These are phyloP conservation scores for Lepidium sativum DNA, from an alignment of 345 rosid species.

Conservation along the genomic window DNA sequence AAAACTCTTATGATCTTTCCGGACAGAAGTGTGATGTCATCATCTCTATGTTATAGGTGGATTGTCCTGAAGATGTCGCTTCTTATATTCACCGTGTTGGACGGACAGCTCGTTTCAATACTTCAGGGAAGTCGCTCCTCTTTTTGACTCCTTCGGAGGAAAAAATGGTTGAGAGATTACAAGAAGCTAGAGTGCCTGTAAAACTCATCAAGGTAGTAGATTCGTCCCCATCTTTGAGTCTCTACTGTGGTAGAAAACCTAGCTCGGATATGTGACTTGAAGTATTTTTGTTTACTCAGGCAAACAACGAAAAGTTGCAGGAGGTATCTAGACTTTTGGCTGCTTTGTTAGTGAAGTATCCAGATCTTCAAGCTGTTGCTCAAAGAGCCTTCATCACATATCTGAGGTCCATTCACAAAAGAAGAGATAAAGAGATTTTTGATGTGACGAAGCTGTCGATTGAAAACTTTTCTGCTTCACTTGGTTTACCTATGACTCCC, in stretches of 20 bases:
- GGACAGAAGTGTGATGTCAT: not conserved
- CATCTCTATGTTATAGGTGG: constrained; percentile 40
- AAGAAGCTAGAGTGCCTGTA: constrained; percentile 70
- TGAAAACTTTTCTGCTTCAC: constrained; percentile 78
- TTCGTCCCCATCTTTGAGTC: not conserved
- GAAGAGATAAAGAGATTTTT: constrained; percentile 81
- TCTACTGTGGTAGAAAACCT: not conserved
- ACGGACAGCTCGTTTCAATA: constrained; percentile 80
- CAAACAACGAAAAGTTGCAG: constrained; percentile 55
- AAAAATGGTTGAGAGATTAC: constrained; percentile 83
- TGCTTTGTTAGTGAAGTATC: constrained; percentile 62
- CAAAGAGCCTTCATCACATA: constrained; percentile 80
- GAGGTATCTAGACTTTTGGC: constrained; percentile 60
- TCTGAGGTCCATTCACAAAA: constrained; percentile 68
- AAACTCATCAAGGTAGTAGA: constrained; percentile 64
- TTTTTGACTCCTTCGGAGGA: constrained; percentile 85
- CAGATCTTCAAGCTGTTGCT: constrained; percentile 61
- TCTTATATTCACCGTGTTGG: constrained; percentile 98
- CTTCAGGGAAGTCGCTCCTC: constrained; percentile 71
- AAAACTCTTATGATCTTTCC: constrained; percentile 4
- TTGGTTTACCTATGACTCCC: constrained; percentile 91
- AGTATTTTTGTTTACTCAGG: constrained; percentile 33
- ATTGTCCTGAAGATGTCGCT: constrained; percentile 91
- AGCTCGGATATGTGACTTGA: not conserved
- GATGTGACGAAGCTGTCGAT: constrained; percentile 62